A percentile compares a stretch with the other conserved stretches of the same genome.
phyloP scores from a whole-genome alignment of 495 filamentous ascomycete genomes.

The Penicillium nucicola region DNA sequence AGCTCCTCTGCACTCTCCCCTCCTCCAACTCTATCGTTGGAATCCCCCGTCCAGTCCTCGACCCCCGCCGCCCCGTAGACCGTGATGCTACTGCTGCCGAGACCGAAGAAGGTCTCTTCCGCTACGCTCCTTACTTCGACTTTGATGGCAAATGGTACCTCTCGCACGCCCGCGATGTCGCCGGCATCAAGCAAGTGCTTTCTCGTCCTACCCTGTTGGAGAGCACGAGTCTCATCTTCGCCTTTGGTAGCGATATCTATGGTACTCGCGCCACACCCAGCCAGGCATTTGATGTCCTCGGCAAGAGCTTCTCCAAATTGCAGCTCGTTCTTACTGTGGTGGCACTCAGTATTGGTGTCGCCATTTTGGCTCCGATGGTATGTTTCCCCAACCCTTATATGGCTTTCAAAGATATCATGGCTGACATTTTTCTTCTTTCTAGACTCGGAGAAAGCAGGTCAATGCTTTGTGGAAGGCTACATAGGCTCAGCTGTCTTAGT shows the following conservation, averaged over 20 bases:
- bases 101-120: conserved; percentile 76
- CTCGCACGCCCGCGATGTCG: conserved; percentile 77
- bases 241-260: conserved; percentile 83
- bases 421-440: conserved; percentile 14
- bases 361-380: conserved; percentile 82
- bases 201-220: conserved; percentile 78
- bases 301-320: conserved; percentile 87
- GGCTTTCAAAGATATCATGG: neutral
- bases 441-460: conserved; percentile 43
- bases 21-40: conserved; percentile 67
- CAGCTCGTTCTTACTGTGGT: conserved; percentile 80
- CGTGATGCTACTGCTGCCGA: conserved; percentile 79
- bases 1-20: conserved; percentile 75
- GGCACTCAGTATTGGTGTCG: conserved; percentile 69
- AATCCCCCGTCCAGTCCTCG: conserved; percentile 74
- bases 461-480: conserved; percentile 39
- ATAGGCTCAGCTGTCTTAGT: conserved; percentile 1
- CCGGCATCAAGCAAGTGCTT: conserved; percentile 69
- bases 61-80: conserved; percentile 83
- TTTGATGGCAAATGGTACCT: conserved; percentile 80
- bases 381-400: conserved; percentile 20
- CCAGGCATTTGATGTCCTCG: conserved; percentile 84
- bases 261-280: conserved; percentile 82
- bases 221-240: conserved; percentile 88
- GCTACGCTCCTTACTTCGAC: conserved; percentile 72